Conservation (phyloP, 139 green algal species). For the Pseudopediastrum boryanum region DNA sequence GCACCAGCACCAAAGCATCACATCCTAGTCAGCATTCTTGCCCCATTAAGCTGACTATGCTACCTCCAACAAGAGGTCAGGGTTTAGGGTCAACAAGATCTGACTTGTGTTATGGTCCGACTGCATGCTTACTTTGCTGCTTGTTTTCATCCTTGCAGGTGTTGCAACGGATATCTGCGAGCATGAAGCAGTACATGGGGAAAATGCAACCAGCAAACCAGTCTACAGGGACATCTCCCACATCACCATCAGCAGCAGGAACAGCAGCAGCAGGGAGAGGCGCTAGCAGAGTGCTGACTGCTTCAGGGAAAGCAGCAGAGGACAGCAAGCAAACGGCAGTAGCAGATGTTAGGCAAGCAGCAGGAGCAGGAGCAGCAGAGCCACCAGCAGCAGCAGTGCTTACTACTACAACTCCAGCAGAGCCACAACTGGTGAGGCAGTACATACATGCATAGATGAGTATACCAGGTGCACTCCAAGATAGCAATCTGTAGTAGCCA, state of each 20-base stretch:
- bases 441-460: neutral
- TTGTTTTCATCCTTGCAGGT: too few relatives aligned
- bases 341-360: neutral
- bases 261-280: neutral
- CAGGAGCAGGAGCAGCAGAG: constrained; percentile 2
- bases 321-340: neutral
- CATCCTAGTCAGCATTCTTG: too few relatives aligned
- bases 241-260: constrained; percentile 10
- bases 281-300: neutral
- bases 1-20: too few relatives aligned
- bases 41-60: too few relatives aligned
- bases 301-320: constrained; percentile 1
- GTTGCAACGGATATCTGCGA: constrained; percentile 51
- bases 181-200: neutral
- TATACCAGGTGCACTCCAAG: neutral
- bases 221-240: neutral
- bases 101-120: too few relatives aligned
- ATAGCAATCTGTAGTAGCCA: too few relatives aligned
- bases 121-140: too few relatives aligned
- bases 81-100: too few relatives aligned
- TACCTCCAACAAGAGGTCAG: too few relatives aligned
- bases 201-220: neutral
- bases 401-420: neutral
- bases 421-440: neutral
- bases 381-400: neutral